Evolutionary conservation across 768 basidiomycete genomes (phyloP).

Genomic region (Suillus spraguei): DNA sequence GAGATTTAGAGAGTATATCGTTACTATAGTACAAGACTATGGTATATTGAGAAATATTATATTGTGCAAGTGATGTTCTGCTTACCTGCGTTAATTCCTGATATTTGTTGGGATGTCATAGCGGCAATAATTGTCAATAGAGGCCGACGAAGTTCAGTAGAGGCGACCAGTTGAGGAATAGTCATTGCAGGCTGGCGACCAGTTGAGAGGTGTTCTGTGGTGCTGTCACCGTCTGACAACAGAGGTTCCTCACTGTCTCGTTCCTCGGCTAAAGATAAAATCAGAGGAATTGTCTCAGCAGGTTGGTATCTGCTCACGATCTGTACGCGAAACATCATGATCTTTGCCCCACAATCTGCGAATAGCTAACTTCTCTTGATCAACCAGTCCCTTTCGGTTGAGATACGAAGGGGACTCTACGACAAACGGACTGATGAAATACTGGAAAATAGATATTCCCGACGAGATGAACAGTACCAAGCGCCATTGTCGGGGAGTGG

Average conservation of each 20-base stretch:
- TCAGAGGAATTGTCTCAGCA: not conserved
- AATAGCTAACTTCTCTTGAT: conserved; percentile 48
- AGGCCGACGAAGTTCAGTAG: conserved; percentile 60
- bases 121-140: conserved; percentile 66
- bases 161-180: conserved; percentile 52
- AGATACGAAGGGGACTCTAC: conserved; percentile 79
- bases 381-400: conserved; percentile 46
- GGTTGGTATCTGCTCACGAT: conserved; percentile 20
- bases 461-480: conserved; percentile 66
- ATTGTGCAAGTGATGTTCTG: not conserved
- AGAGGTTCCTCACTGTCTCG: conserved; percentile 30
- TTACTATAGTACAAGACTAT: conserved; percentile 91
- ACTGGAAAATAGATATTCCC: conserved; percentile 55
- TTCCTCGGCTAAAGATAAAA: conserved; percentile 23
- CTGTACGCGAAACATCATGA: conserved; percentile 29
- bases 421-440: conserved; percentile 53
- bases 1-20: conserved; percentile 76
- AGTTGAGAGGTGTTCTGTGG: conserved; percentile 18
- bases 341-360: conserved; percentile 56
- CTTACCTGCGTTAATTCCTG: conserved; percentile 78
- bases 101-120: conserved; percentile 81
- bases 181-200: conserved; percentile 43
- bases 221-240: conserved; percentile 22
- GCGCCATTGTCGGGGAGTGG: conserved; percentile 72
- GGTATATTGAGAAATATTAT: conserved; percentile 2